phyloP scores from a whole-genome alignment of 129 eudicot species.

The Chrysanthemum makinoi region DNA sequence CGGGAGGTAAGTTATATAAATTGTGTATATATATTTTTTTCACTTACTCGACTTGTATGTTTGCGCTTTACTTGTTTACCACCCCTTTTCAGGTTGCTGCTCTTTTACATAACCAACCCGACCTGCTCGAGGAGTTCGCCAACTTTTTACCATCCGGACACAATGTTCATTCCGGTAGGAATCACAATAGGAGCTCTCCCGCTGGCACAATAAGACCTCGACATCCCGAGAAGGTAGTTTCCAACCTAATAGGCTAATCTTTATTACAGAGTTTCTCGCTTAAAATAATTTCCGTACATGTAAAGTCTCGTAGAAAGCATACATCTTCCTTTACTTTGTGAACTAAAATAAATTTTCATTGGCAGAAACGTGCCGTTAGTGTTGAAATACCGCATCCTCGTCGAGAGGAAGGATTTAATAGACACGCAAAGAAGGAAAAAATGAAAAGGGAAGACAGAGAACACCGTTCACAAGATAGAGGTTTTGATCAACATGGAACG shows the following conservation, averaged over 20 bases:
- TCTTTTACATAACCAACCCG: conserved; percentile 76
- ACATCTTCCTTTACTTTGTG: conserved; percentile 14
- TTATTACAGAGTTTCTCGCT: neutral
- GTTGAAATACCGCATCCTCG: conserved; percentile 42
- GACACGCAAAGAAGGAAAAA: conserved; percentile 45
- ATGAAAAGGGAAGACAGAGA: conserved; percentile 49
- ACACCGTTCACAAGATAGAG: conserved; percentile 41
- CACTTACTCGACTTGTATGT: neutral
- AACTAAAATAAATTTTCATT: conserved; percentile 5
- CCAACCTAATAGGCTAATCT: neutral
- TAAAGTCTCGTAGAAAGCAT: neutral
- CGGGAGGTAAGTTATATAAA: conserved; percentile 52
- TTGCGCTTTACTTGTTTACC: neutral
- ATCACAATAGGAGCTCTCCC: conserved; percentile 46
- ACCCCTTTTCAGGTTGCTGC: conserved; percentile 66
- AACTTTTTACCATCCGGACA: conserved; percentile 61
- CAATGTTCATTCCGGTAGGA: conserved; percentile 44
- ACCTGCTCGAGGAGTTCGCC: conserved; percentile 72
- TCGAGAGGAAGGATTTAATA: conserved; percentile 43
- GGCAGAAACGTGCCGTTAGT: conserved; percentile 48
- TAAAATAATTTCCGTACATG: no score
- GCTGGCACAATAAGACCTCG: conserved; percentile 36
- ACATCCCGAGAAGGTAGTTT: conserved; percentile 53
- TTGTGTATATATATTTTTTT: conserved; percentile 9
- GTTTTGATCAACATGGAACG: conserved; percentile 27